Conservation (phyloP, 768 basidiomycete genomes). For the Termitomyces sp. region DNA sequence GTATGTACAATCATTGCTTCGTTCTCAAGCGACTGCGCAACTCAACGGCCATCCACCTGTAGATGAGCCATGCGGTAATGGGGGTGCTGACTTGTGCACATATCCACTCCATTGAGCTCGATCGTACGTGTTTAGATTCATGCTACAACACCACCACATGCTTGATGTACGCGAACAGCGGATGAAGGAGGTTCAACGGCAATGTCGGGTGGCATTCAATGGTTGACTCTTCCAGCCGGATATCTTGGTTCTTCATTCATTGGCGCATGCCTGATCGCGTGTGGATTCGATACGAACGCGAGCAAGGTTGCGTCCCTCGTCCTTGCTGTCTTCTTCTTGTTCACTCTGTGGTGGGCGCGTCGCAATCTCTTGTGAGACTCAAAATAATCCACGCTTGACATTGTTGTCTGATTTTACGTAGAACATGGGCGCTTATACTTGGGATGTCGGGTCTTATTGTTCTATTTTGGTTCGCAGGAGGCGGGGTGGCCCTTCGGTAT, state of each 20-base stretch:
- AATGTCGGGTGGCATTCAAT: conserved; percentile 83
- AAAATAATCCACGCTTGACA: neutral
- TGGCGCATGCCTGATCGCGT: conserved; percentile 81
- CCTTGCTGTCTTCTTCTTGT: conserved; percentile 79
- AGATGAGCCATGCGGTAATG: conserved; percentile 86
- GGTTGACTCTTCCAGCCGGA: conserved; percentile 76
- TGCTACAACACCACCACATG: neutral
- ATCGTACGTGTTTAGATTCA: conserved; percentile 51
- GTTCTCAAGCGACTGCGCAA: neutral
- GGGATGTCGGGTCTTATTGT: conserved; percentile 78
- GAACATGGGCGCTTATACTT: conserved; percentile 74
- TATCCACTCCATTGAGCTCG: conserved; percentile 81
- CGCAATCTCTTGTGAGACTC: conserved; percentile 61
- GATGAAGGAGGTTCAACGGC: conserved; percentile 85
- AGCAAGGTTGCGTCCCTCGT: conserved; percentile 80
- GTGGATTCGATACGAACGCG: conserved; percentile 85
- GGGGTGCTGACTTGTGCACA: conserved; percentile 82
- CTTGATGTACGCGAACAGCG: conserved; percentile 35
- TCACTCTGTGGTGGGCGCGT: conserved; percentile 88
- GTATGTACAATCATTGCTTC: conserved; percentile 28
- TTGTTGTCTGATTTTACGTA: conserved; percentile 20
- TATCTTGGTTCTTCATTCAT: conserved; percentile 85
- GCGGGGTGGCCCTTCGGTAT: conserved; percentile 71
- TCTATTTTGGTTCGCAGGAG: conserved; percentile 79
- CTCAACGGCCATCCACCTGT: neutral